Evolutionary conservation across 805 yeast species (phyloP), one percentile per base, ranked within the genome.

Genomic region (Pichia paraexigua): DNA sequence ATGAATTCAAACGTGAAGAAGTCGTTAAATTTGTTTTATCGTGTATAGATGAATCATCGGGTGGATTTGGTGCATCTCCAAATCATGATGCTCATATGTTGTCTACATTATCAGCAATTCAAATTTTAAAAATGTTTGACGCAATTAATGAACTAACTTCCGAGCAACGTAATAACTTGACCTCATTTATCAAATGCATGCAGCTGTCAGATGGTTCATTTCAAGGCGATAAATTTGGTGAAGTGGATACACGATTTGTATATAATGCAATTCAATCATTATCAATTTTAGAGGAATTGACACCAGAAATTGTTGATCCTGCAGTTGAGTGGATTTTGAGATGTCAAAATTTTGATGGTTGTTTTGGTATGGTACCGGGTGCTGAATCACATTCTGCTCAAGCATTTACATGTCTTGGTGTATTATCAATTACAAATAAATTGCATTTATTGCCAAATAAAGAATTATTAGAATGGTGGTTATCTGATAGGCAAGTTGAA

Each of bases 351-450:
- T 92, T 89, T 63, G 99, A 94, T 64, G 99, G 99, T 4, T 96
- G 95, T 0, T 94, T 86, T 72, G 99, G 99, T 0, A 72, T 87
- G 68, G 80, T 81, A 10, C 98, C 99, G 0, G 97, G 96, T 0
- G 92, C 96, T 0, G 99, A 94, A 66, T 82, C 92, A 45, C 99
- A 94, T 66, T 84, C 96, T 1, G 97, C 97, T 0, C 96, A 87
- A 65, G 86, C 83, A 0, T 90, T 89, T 60, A 87, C 95, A 0
- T 90, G 96, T 55, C 64, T 94, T 1, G 98, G 85, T 0, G 76
- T 95, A 0, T 71, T 94, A 45, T 86, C 90, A 2, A 83, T 94
- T 12, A 74, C 80, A 15, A 77, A 77, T 45, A 69, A 74, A 18
- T 64, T 92, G 24, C 81, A 85, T 58, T 55, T 63, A 4, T 61